Evolutionary conservation across 2,329 filamentous ascomycete genomes (phyloP).

Genomic region (Ophiostoma australiae): DNA sequence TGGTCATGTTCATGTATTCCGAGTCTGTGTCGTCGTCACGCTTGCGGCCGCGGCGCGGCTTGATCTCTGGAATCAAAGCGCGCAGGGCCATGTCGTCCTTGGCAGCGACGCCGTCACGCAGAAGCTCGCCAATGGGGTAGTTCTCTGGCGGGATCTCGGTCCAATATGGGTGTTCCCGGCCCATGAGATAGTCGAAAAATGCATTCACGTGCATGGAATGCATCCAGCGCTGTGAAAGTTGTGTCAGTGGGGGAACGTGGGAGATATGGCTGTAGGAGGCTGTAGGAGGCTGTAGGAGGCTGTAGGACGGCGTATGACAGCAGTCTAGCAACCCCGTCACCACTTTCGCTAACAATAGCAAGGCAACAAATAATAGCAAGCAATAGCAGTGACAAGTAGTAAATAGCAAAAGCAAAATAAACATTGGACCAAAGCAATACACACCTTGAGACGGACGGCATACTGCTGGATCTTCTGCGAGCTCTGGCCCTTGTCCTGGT

Average conservation of each 20-base stretch:
- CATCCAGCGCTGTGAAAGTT: conserved; percentile 76
- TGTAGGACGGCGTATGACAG: neutral
- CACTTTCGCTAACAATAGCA: neutral
- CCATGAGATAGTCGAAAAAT: conserved; percentile 85
- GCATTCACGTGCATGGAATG: conserved; percentile 92
- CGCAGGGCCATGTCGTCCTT: conserved; percentile 87
- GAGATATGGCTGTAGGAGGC: neutral
- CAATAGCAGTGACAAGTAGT: neutral
- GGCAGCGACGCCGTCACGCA: conserved; percentile 73
- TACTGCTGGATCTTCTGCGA: conserved; percentile 94
- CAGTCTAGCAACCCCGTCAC: neutral
- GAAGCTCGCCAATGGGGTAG: conserved; percentile 58
- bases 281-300: no score
- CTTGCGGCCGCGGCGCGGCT: conserved; percentile 57
- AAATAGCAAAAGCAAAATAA: neutral
- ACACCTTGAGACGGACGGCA: conserved; percentile 81
- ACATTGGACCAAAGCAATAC: neutral
- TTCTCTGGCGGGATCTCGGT: conserved; percentile 63
- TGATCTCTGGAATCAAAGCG: conserved; percentile 73
- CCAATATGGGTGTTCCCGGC: conserved; percentile 74
- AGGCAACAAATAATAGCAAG: no score
- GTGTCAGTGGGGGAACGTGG: conserved; percentile 7
- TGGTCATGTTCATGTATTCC: neutral
- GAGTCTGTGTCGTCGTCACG: conserved; percentile 51
- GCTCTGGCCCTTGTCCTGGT: conserved; percentile 76